Base-by-base conservation (phyloP, 306 rosid species). In the Oemleria cerasiformis region DNA sequence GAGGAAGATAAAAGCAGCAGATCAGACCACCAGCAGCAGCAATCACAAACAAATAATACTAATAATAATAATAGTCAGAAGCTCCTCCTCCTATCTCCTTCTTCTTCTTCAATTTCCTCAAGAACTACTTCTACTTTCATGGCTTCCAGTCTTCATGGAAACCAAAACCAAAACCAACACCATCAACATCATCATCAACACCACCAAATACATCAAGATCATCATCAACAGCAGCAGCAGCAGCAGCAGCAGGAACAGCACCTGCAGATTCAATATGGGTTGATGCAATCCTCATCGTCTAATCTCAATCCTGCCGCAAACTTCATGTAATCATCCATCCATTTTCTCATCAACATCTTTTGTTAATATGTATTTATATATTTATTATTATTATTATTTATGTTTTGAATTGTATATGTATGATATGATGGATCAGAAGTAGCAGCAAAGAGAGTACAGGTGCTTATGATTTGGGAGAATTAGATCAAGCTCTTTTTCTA, bases 401-500 rank as follows among this genome's bases (percentile, higher is more conserved):
- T 17, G 75, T 68, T 65, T 30, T 30, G 36, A 30, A 30, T 30
- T 30, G 36, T 30, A 30, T 30, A 30, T 30, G 36, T 2, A 30
- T 30, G 36, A 30, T 30, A 2, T 30, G 36, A 1, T 30, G 36
- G 39, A 63, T 59, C 76, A 86, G 96, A 76, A 51, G 25, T 17
- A 7, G 23, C n/a, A 78, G 74, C 84, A 91, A 89, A 83, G 99
- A 91, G 20, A 57, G 61, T 61, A 76, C 81, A 0, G 96, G 86
- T 59, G 96, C 87, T 59, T 90, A 91, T 85, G 99, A 91, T 80
- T 75, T 95, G 78, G 96, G 96, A 3, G 99, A 95, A 74, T 70
- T 95, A 67, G 99, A 95, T 82, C 99, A 86, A 84, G 96, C 96
- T 2, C 90, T 91, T 73, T 91, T 95, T 81, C 92, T 86, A 21